phyloP scores from a whole-genome alignment of 805 yeast genomes.

The Schwanniomyces yamadae region DNA sequence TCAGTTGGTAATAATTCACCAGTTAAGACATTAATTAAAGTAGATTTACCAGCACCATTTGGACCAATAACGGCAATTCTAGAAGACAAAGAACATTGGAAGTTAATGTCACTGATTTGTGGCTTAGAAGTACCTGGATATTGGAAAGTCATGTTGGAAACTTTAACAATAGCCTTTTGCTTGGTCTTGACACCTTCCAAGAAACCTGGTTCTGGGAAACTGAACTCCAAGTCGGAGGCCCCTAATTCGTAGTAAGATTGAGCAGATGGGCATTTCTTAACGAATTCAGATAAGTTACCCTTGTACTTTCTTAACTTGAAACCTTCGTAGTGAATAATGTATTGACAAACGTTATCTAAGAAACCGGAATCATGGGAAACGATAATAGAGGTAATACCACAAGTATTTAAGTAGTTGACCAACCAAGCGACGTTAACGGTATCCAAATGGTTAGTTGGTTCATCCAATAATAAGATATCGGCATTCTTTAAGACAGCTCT shows the following conservation, averaged over 20 bases:
- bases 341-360: slow-evolving; percentile 96
- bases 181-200: slow-evolving; percentile 99
- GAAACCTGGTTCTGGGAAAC: slow-evolving; percentile 99
- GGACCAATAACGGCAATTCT: slow-evolving; percentile 99
- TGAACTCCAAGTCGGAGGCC: slow-evolving; percentile 95
- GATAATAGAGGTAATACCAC: slow-evolving; percentile 97
- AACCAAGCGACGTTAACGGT: slow-evolving; percentile 99
- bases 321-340: slow-evolving; percentile 99
- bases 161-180: slow-evolving; percentile 99
- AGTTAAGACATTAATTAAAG: slow-evolving; percentile 96
- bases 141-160: slow-evolving; percentile 96
- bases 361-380: slow-evolving; percentile 99
- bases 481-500: slow-evolving; percentile 99
- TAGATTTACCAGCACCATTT: slow-evolving; percentile 99
- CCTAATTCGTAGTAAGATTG: slow-evolving; percentile 98
- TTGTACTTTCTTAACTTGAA: slow-evolving; percentile 99
- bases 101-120: slow-evolving; percentile 84
- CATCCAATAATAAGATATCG: slow-evolving; percentile 95
- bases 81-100: slow-evolving; percentile 99
- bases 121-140: slow-evolving; percentile 98
- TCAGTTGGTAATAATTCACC: slow-evolving; percentile 98
- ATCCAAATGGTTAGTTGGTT: slow-evolving; percentile 99
- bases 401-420: slow-evolving; percentile 97
- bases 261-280: slow-evolving; percentile 98
- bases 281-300: slow-evolving; percentile 99